These are phyloP conservation scores for Aspergillus persii DNA, from an alignment of 2,329 filamentous ascomycete species.

Conservation along the genomic window DNA sequence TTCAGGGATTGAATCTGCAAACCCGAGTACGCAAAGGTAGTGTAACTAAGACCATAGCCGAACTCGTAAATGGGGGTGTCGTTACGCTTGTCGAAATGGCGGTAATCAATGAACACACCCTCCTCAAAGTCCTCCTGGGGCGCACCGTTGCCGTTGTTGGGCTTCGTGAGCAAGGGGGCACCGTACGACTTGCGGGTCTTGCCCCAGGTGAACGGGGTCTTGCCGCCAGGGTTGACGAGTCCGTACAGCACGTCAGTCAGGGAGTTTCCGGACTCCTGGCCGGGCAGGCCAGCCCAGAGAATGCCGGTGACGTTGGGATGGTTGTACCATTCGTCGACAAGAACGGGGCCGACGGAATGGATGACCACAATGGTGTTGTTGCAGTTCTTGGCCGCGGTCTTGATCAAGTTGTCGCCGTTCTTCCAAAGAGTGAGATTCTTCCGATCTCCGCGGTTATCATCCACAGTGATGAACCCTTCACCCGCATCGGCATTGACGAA, in stretches of 20 bases:
- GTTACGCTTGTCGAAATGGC: conserved; percentile 53
- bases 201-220: conserved; percentile 62
- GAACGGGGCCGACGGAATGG: conserved; percentile 77
- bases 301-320: conserved; percentile 71
- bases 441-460: conserved; percentile 81
- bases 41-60: conserved; percentile 62
- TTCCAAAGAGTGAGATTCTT: conserved; percentile 92
- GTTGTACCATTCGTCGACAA: conserved; percentile 62
- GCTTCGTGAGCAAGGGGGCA: conserved; percentile 54
- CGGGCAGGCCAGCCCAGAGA: conserved; percentile 71
- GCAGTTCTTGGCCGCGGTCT: conserved; percentile 72
- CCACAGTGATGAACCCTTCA: conserved; percentile 81
- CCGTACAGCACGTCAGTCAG: conserved; percentile 74
- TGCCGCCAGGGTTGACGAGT: conserved; percentile 60
- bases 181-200: conserved; percentile 54
- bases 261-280: conserved; percentile 72
- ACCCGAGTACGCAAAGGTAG: conserved; percentile 61
- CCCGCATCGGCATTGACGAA: conserved; percentile 87
- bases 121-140: conserved; percentile 61
- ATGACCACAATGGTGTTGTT: conserved; percentile 91
- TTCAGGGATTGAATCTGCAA: conserved; percentile 48
- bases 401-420: conserved; percentile 74
- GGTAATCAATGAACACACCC: conserved; percentile 60
- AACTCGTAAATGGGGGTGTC: conserved; percentile 62
- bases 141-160: conserved; percentile 56